A percentile compares a stretch with the other conserved stretches of the same genome.
Evolutionary conservation across 768 basidiomycete genomes (phyloP).

Genomic region (Trametes cinnabarina): DNA sequence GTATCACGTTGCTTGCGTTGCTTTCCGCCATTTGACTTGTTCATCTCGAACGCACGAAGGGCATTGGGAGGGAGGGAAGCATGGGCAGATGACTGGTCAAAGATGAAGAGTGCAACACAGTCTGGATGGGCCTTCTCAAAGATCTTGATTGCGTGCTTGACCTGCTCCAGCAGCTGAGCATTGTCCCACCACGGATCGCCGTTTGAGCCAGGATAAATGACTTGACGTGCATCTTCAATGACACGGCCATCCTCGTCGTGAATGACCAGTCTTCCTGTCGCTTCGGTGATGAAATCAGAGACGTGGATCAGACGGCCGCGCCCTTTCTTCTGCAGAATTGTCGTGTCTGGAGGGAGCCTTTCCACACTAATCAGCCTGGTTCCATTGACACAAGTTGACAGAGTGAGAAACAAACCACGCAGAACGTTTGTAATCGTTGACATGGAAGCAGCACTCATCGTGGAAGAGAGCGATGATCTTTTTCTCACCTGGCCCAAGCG

Average conservation of each 20-base stretch:
- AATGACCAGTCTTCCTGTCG: conserved; percentile 32
- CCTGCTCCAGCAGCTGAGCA: conserved; percentile 34
- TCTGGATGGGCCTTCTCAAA: conserved; percentile 38
- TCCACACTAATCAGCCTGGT: not conserved
- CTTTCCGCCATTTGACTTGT: conserved; percentile 4
- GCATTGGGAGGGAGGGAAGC: conserved; percentile 22
- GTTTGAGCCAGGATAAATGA: conserved; percentile 28
- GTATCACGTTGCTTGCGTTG: conserved; percentile 20
- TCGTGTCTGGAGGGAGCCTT: conserved; percentile 1
- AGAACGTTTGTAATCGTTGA: conserved; percentile 24
- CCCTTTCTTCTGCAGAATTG: conserved; percentile 30
- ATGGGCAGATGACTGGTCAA: conserved; percentile 45
- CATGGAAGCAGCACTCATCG: conserved; percentile 33
- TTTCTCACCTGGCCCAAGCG: conserved; percentile 21
- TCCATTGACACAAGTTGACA: too few relatives aligned
- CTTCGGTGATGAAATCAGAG: conserved; percentile 40
- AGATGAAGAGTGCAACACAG: conserved; percentile 35
- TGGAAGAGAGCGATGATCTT: conserved; percentile 32
- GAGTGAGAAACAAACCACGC: not conserved
- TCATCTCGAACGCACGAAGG: conserved; percentile 29
- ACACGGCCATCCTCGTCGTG: conserved; percentile 10
- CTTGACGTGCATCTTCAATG: conserved; percentile 31
- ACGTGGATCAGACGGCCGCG: conserved; percentile 37
- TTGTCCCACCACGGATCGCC: conserved; percentile 36
- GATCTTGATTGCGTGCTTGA: conserved; percentile 33